phyloP scores from a whole-genome alignment of 78 protist species.

The Guillardia theta region DNA sequence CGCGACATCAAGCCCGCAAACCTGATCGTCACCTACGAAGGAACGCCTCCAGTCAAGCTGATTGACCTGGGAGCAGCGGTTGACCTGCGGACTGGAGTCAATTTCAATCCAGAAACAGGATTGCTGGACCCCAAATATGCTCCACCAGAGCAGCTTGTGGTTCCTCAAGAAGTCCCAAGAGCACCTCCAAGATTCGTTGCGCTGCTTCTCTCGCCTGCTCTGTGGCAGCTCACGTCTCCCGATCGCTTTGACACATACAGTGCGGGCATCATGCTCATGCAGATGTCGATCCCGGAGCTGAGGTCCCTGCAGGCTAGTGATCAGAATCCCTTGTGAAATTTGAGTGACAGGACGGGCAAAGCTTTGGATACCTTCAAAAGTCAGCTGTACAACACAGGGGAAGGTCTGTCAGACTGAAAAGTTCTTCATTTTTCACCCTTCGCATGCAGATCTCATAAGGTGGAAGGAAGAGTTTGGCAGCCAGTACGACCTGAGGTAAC shows the following conservation, averaged over 20 bases:
- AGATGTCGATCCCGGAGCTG: not conserved
- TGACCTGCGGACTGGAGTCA: not conserved
- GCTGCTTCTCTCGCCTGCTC: not conserved
- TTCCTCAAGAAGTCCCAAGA: not conserved
- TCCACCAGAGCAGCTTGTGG: slow-evolving; percentile 22
- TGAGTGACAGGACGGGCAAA: not conserved
- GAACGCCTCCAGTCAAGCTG: not conserved
- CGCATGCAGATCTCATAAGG: not conserved
- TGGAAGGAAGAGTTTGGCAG: not conserved
- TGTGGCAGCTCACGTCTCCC: not conserved
- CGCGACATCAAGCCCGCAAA: slow-evolving; percentile 10
- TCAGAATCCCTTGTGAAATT: too few species aligned
- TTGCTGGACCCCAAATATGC: slow-evolving; percentile 8
- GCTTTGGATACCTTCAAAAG: not conserved
- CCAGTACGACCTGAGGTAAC: too few species aligned
- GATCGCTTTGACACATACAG: slow-evolving; percentile 4
- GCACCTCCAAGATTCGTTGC: not conserved
- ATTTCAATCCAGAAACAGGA: not conserved
- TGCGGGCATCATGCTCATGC: slow-evolving; percentile 4
- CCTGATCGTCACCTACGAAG: not conserved
- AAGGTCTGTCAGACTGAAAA: not conserved
- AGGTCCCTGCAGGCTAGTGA: too few species aligned
- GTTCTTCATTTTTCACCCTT: too few species aligned
- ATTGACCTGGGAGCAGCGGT: not conserved
- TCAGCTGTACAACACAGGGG: not conserved